Evolutionary conservation across 306 rosid genomes (phyloP).

Genomic region (Cucumis sativus): Cucumber_9930_V3 NC_026661.2:20416501-20417000

Average conservation of each 20-base stretch:
- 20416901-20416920: not conserved
- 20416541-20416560: slow-evolving; percentile 88
- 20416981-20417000: not conserved
- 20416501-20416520: slow-evolving; percentile 70
- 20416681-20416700: slow-evolving; percentile 13
- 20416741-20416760: slow-evolving; percentile 50
- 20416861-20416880: not conserved
- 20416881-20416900: not conserved
- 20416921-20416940: not conserved
- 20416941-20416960: not conserved
- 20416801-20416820: slow-evolving; percentile 44
- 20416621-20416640: slow-evolving; percentile 21
- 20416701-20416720: slow-evolving; percentile 36
- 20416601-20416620: slow-evolving; percentile 33
- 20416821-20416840: slow-evolving; percentile 55
- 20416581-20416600: slow-evolving; percentile 68
- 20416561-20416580: slow-evolving; percentile 83
- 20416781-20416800: slow-evolving; percentile 78
- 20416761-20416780: slow-evolving; percentile 61
- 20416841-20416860: not conserved
- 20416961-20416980: not conserved
- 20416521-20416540: slow-evolving; percentile 66
- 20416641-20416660: not conserved
- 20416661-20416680: slow-evolving; percentile 26
- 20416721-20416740: slow-evolving; percentile 39